These are phyloP conservation scores for Monilinia laxa DNA, from an alignment of 2,329 filamentous ascomycete genomes.

Conservation along the genomic window DNA sequence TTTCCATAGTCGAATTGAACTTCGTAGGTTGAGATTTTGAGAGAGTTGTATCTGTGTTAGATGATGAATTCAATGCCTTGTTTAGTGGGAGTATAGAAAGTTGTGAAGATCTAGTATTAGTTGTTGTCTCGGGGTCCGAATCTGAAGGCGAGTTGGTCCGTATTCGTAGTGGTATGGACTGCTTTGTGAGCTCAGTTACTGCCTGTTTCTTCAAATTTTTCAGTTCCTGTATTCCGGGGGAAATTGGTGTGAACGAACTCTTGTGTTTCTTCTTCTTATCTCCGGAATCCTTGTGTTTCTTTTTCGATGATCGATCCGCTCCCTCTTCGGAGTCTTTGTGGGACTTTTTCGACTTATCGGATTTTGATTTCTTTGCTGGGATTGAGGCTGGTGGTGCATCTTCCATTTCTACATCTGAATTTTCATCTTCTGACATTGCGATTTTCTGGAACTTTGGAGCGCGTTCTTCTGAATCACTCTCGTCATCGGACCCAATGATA, in stretches of 20 bases:
- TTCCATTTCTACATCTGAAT: slow-evolving; percentile 30
- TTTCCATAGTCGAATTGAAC: neutral
- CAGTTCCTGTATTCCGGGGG: slow-evolving; percentile 6
- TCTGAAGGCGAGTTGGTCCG: neutral
- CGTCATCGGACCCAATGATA: slow-evolving; percentile 40
- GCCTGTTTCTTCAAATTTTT: slow-evolving; percentile 8
- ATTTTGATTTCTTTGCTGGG: slow-evolving; percentile 19
- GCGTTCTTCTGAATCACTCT: slow-evolving; percentile 30
- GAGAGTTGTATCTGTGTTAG: neutral
- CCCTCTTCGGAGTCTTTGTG: slow-evolving; percentile 23
- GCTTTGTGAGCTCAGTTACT: slow-evolving; percentile 5
- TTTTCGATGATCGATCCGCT: slow-evolving; percentile 28
- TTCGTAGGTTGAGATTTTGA: neutral
- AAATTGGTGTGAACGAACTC: slow-evolving; percentile 25
- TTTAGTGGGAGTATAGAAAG: neutral
- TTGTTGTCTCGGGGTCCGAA: slow-evolving; percentile 3
- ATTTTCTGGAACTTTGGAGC: slow-evolving; percentile 19
- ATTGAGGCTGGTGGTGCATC: slow-evolving; percentile 25
- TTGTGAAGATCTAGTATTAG: slow-evolving; percentile 8
- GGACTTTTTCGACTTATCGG: slow-evolving; percentile 20
- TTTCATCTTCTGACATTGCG: slow-evolving; percentile 8
- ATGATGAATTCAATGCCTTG: neutral
- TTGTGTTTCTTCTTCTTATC: slow-evolving; percentile 32
- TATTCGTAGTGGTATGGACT: slow-evolving; percentile 3
- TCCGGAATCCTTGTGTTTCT: slow-evolving; percentile 32